These are phyloP conservation scores for Wickerhamomyces queroliae DNA, from an alignment of 805 yeast genomes.

Conservation along the genomic window DNA sequence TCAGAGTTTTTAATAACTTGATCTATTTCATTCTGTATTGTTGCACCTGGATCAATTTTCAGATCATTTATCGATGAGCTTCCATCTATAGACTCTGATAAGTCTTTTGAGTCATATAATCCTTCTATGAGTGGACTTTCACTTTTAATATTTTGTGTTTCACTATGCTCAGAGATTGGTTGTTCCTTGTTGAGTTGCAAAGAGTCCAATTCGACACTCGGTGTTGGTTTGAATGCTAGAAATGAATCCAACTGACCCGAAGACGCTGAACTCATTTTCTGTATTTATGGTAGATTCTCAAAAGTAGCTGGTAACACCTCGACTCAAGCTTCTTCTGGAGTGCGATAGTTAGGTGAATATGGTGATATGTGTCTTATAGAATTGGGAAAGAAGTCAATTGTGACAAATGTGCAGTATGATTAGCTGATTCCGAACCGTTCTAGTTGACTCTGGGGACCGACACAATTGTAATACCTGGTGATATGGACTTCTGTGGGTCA, in stretches of 20 bases:
- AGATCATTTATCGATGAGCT: not conserved
- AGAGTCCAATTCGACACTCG: slow-evolving; percentile 11
- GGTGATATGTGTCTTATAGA: too few relatives aligned
- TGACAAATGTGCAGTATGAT: too few relatives aligned
- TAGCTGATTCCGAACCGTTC: too few relatives aligned
- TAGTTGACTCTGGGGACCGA: too few relatives aligned
- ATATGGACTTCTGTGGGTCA: too few relatives aligned
- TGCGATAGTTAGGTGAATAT: too few relatives aligned
- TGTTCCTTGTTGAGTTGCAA: slow-evolving; percentile 9
- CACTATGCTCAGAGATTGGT: not conserved
- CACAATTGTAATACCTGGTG: too few relatives aligned
- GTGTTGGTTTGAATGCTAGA: slow-evolving; percentile 9
- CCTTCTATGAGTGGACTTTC: slow-evolving; percentile 6
- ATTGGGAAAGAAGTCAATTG: too few relatives aligned
- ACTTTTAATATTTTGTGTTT: not conserved
- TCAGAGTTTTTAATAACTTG: not conserved
- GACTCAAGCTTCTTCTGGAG: too few relatives aligned
- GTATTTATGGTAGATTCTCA: too few relatives aligned
- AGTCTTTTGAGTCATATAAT: not conserved
- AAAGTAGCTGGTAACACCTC: too few relatives aligned
- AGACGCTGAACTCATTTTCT: slow-evolving; percentile 12
- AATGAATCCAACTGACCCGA: slow-evolving; percentile 13
- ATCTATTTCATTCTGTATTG: slow-evolving; percentile 8
- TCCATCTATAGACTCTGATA: not conserved
- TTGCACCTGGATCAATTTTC: slow-evolving; percentile 11